Base-by-base conservation (phyloP, 2,329 filamentous ascomycete genomes). In the Aspergillus candidus region DNA sequence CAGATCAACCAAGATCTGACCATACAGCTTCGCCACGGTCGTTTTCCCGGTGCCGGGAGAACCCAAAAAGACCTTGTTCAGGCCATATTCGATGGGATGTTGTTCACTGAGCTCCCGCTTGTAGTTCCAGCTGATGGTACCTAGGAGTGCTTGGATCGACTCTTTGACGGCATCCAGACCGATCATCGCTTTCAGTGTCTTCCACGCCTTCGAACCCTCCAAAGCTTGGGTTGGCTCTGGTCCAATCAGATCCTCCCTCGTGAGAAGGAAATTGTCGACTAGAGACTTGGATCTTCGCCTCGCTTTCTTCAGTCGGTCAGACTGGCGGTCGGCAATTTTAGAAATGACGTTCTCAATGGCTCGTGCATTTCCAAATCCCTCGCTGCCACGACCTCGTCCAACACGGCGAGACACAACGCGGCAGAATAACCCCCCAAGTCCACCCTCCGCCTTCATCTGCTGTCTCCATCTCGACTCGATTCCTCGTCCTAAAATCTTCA, bases 21-120 rank as follows among this genome's bases (percentile, higher is more conserved):
- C 85, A 51, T 88, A 89, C 0, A 88, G 63, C 57, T 85, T 87
- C 0, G 83, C 86, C 0, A 90, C 80, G 0, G 83, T 82, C 0
- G 86, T 89, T 54, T 89, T 90, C 0, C 86, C 85, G 0, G 86
- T 90, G 0, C 86, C 86, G 0, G 86, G 86, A 1, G 73, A 77
- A 0, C 86, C 86, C 0, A 88, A 58, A 43, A 90, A 87, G 2
- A 88, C 78, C 6, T 75, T 72, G 58, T 88, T 89, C 0, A 88
- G 69, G 0, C 74, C 79, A 40, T 79, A 80, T 41, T 82, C 66
- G 0, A 88, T 66, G 0, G 73, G 59, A 0, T 75, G 72, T 56
- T 83, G 67, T 52, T 88, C 84, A 0, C 68, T 53, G 0, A 89
- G 63, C 55, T 89, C 86, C 0, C 83, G 70, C 4, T 74, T 52